These are phyloP conservation scores for Microcera coccophila DNA, from an alignment of 2,329 filamentous ascomycete species.

Conservation along the genomic window DNA sequence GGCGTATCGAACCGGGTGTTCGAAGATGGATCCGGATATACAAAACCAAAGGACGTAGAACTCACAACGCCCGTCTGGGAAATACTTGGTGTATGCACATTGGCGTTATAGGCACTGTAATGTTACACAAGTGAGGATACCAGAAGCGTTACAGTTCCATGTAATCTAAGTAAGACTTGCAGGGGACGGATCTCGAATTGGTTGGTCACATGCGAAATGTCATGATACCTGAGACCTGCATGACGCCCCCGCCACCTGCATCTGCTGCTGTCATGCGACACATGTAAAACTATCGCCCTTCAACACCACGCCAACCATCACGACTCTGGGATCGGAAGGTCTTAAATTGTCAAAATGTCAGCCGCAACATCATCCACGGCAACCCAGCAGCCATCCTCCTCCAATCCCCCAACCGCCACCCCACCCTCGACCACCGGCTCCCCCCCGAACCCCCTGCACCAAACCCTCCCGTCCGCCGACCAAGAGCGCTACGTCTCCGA, in stretches of 20 bases:
- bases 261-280: not conserved
- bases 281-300: not conserved
- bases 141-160: no score
- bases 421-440: constrained; percentile 6
- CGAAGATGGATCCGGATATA: constrained; percentile 7
- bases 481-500: constrained; percentile 49
- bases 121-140: constrained; percentile 7
- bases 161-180: no score
- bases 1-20: constrained; percentile 11
- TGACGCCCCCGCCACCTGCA: not conserved
- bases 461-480: constrained; percentile 39
- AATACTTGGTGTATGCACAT: constrained; percentile 17
- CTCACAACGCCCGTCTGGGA: constrained; percentile 4
- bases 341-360: constrained; percentile 8
- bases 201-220: not conserved
- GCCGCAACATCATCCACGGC: not conserved
- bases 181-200: not conserved
- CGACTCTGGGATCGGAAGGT: no score
- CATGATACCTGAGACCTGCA: not conserved
- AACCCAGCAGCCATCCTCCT: not conserved
- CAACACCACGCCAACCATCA: constrained; percentile 3
- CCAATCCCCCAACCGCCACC: constrained; percentile 8
- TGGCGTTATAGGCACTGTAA: constrained; percentile 24
- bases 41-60: constrained; percentile 3
- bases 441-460: constrained; percentile 23